Base-by-base conservation (phyloP, 495 filamentous ascomycete genomes). In the Aspergillus ostianus region DNA sequence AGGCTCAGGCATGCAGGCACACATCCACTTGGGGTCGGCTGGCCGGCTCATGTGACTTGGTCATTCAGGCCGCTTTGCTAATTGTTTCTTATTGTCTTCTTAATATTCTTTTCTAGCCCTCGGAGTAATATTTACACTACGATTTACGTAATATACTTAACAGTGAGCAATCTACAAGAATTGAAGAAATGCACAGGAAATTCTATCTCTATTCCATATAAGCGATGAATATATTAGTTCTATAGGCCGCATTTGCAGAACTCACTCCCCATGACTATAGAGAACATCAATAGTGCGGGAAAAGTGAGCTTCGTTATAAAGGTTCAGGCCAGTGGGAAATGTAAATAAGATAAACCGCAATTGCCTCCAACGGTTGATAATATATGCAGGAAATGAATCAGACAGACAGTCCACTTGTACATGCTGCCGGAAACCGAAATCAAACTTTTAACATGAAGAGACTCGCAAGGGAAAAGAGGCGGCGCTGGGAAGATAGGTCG, bases 141-240 rank as follows among this genome's bases (percentile, higher is more conserved):
- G n/a, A n/a, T n/a, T n/a, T n/a, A n/a, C n/a, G 13, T 46, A 15
- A 51, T 9, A 51, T 6, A n/a, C n/a, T 30, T 29, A 18, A 36
- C 8, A 53, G 6, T 3, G n/a, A 30, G n/a, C 4, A 15, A 53
- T 3, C 2, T 36, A 36, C 21, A 36, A 8, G 47, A 21, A 20
- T 20, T 4, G 8, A 13, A 49, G 19, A 20, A 49, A 12, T 8
- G 30, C 30, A 32, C 6, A 4, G 30, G 47, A 49, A 49, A 49
- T 20, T 49, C 47, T 49, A 49, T 49, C 18, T 49, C 47, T 49
- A 26, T 49, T 19, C 21, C 21, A 49, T 49, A 48, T 7, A 20
- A 20, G 36, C 36, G 36, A 15, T 41, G 36, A 32, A 8, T 32
- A 41, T 41, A 41, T 41, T 41, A 41, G 36, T 15, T 41, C 36